A percentile compares a stretch with the other conserved stretches of the same genome.
phyloP scores from a whole-genome alignment of 129 eudicot genomes.

The Apium graveolens region DNA sequence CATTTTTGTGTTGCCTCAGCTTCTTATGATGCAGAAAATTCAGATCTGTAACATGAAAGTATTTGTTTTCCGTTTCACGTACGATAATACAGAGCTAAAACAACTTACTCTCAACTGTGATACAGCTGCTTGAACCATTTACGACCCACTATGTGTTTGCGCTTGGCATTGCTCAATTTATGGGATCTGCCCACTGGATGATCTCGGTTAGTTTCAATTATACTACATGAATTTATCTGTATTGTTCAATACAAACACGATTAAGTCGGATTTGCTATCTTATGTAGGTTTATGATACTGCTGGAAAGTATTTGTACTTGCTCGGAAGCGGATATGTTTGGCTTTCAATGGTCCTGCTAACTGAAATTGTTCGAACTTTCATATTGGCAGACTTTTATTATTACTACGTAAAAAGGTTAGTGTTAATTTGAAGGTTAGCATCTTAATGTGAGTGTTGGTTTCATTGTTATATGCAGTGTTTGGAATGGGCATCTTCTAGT shows the following conservation, averaged over 20 bases:
- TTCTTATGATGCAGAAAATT: conserved; percentile 70
- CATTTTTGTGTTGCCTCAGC: conserved; percentile 82
- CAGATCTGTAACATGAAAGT: conserved; percentile 32
- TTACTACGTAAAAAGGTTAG: no score
- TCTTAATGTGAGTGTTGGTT: neutral
- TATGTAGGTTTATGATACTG: conserved; percentile 68
- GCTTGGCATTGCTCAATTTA: conserved; percentile 71
- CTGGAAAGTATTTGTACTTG: conserved; percentile 46
- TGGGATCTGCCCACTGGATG: conserved; percentile 91
- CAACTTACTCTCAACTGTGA: conserved; percentile 2
- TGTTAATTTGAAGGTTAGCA: no score
- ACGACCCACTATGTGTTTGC: conserved; percentile 91
- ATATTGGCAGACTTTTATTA: no score
- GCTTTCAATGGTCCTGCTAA: conserved; percentile 49
- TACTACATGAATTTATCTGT: neutral
- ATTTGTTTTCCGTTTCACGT: neutral
- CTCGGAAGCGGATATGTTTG: conserved; percentile 68
- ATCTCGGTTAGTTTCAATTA: conserved; percentile 46
- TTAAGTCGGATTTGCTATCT: neutral
- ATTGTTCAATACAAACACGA: neutral
- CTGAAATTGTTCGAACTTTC: no score
- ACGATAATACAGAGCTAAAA: neutral
- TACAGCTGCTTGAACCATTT: conserved; percentile 81
- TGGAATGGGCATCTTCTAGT: conserved; percentile 49
- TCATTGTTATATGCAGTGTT: conserved; percentile 34